Evolutionary conservation across 2,329 filamentous ascomycete genomes (phyloP).

Genomic region (Escovopsis weberi): DNA sequence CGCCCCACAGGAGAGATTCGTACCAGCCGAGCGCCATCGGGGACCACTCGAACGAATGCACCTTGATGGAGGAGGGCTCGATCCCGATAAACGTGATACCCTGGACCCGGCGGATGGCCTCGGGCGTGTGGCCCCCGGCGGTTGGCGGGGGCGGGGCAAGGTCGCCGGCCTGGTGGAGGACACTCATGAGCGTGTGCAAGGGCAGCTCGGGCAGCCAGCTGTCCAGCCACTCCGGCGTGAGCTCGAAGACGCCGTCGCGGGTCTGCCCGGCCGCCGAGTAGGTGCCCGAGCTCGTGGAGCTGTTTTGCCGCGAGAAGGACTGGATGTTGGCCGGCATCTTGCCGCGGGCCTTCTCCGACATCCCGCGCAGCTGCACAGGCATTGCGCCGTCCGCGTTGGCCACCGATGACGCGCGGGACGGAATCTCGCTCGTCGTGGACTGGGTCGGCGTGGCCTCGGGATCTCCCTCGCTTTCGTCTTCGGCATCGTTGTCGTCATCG

Average conservation of each 20-base stretch:
- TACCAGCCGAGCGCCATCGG: slow-evolving; percentile 87
- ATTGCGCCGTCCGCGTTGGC: slow-evolving; percentile 61
- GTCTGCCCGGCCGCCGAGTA: slow-evolving; percentile 44
- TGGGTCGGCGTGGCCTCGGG: slow-evolving; percentile 42
- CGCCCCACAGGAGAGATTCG: slow-evolving; percentile 84
- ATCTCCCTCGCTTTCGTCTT: slow-evolving; percentile 44
- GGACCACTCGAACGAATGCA: slow-evolving; percentile 92
- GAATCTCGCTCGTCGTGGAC: slow-evolving; percentile 48
- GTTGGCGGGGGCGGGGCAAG: slow-evolving; percentile 39
- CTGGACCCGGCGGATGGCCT: slow-evolving; percentile 39
- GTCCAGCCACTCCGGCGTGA: slow-evolving; percentile 76
- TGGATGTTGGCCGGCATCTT: slow-evolving; percentile 79
- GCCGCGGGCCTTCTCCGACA: slow-evolving; percentile 93
- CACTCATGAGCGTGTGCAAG: slow-evolving; percentile 68
- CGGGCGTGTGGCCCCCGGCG: slow-evolving; percentile 27
- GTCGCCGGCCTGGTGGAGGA: slow-evolving; percentile 53
- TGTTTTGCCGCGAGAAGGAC: slow-evolving; percentile 83
- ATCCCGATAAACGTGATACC: slow-evolving; percentile 53
- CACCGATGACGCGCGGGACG: slow-evolving; percentile 53
- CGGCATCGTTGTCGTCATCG: slow-evolving; percentile 65
- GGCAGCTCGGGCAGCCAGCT: slow-evolving; percentile 86
- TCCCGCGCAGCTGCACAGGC: slow-evolving; percentile 69
- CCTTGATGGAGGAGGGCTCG: slow-evolving; percentile 58
- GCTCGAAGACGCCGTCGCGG: slow-evolving; percentile 51
- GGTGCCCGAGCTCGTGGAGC: slow-evolving; percentile 63